Evolutionary conservation across 1,284 basidiomycete genomes (phyloP).

Genomic region (Marasmius tenuissimus): DNA sequence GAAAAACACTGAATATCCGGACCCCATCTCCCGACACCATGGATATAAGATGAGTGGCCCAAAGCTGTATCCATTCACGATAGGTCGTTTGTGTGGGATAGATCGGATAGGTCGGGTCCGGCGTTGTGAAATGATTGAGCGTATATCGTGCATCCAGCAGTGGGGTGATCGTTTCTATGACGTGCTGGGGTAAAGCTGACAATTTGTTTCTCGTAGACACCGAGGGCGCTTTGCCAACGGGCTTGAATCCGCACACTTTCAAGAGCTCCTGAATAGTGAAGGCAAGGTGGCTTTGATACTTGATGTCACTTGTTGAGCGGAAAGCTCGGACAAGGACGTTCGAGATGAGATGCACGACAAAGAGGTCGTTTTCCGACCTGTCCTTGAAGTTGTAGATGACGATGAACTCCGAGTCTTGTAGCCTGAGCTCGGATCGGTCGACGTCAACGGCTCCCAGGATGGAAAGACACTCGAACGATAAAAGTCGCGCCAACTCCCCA

Average conservation of each 20-base stretch:
- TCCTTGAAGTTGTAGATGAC: conserved; percentile 85
- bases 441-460: conserved; percentile 96
- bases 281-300: conserved; percentile 88
- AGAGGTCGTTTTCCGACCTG: conserved; percentile 75
- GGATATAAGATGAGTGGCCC: conserved; percentile 86
- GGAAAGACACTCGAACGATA: conserved; percentile 91
- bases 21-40: conserved; percentile 60
- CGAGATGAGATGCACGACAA: conserved; percentile 85
- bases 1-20: conserved; percentile 80
- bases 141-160: conserved; percentile 79
- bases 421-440: conserved; percentile 81
- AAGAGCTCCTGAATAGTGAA: conserved; percentile 94
- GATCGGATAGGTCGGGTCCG: conserved; percentile 63
- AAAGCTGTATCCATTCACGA: conserved; percentile 94
- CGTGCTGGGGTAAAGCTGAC: conserved; percentile 78
- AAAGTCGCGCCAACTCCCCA: conserved; percentile 62
- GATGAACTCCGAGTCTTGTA: conserved; percentile 67
- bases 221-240: conserved; percentile 55
- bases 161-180: conserved; percentile 87
- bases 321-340: conserved; percentile 92
- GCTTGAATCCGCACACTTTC: conserved; percentile 85
- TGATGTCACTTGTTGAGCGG: conserved; percentile 91
- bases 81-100: conserved; percentile 81
- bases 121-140: conserved; percentile 36
- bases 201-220: conserved; percentile 73